Evolutionary conservation across 2,329 filamentous ascomycete genomes (phyloP).

Genomic region (Fusarium pilosicola): DNA sequence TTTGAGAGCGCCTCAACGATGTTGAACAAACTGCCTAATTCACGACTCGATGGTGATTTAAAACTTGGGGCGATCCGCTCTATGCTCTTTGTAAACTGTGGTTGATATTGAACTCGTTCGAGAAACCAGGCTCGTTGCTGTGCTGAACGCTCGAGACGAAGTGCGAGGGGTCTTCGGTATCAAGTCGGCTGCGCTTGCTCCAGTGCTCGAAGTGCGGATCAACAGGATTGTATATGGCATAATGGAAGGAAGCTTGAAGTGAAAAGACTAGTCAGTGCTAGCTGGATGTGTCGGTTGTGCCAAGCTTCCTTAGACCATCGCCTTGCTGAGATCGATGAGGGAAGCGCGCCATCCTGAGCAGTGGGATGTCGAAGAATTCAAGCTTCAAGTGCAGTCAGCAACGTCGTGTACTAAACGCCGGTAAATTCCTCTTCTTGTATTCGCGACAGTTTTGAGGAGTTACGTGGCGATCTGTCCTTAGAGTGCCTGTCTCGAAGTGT

Average conservation of each 20-base stretch:
- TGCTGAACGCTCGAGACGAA: not conserved
- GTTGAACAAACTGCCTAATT: not conserved
- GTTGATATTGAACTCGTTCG: not conserved
- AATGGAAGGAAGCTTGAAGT: no score
- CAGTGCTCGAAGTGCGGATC: fast-evolving
- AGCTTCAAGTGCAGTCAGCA: no score
- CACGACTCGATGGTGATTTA: no score
- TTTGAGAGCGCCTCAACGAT: fast-evolving
- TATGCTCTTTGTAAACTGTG: not conserved
- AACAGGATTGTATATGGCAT: fast-evolving
- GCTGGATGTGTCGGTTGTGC: no score
- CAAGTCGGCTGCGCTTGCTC: not conserved
- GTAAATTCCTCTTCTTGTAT: no score
- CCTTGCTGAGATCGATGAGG: no score
- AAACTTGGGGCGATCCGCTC: no score
- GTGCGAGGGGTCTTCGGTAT: not conserved
- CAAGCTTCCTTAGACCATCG: no score
- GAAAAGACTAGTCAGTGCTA: no score
- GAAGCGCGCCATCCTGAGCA: no score
- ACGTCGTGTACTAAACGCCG: no score
- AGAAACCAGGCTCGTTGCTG: not conserved
- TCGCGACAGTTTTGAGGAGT: not conserved
- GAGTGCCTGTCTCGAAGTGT: not conserved
- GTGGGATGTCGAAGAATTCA: no score
- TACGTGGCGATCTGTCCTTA: not conserved